A percentile compares a stretch with the other conserved stretches of the same genome.
phyloP scores from a whole-genome alignment of 108 stramenopile genomes.

The Fragilaria radians region DNA sequence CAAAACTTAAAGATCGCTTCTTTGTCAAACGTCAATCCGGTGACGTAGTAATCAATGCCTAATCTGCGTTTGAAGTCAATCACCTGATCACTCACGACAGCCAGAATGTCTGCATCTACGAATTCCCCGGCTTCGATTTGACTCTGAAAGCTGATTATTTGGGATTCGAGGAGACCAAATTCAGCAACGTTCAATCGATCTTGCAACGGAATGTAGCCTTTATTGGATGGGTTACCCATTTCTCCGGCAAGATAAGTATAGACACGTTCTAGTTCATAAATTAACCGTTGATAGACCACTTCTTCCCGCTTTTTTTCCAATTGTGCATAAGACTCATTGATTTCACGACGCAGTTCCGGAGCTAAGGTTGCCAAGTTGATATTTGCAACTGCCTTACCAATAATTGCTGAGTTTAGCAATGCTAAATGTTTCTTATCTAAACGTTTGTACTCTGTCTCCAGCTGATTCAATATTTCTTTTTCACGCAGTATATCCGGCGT shows the following conservation, averaged over 20 bases:
- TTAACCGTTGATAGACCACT: conserved; percentile 62
- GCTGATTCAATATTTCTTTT: conserved; percentile 29
- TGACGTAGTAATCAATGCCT: conserved; percentile 87
- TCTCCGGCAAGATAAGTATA: conserved; percentile 87
- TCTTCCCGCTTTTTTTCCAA: conserved; percentile 55
- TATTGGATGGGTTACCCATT: conserved; percentile 60
- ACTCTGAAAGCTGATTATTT: conserved; percentile 67
- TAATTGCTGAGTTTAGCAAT: conserved; percentile 65
- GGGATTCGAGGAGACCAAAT: conserved; percentile 90
- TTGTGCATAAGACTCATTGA: conserved; percentile 55
- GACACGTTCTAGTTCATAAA: conserved; percentile 88
- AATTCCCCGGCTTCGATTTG: conserved; percentile 51
- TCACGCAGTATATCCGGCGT: conserved; percentile 67
- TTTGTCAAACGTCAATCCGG: conserved; percentile 64
- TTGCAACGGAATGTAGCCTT: conserved; percentile 80
- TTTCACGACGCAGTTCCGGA: conserved; percentile 54
- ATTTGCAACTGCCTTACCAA: conserved; percentile 77
- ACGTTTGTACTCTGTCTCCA: conserved; percentile 28
- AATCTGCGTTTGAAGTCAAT: conserved; percentile 88
- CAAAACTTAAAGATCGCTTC: conserved; percentile 64
- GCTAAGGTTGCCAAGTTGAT: conserved; percentile 70
- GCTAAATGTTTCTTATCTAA: conserved; percentile 54
- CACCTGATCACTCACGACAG: conserved; percentile 72
- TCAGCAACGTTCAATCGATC: conserved; percentile 95
- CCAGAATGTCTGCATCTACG: conserved; percentile 71